Evolutionary conservation across 345 rosid species (phyloP), one percentile per base, ranked within the genome.

Genomic region (Geranium brycei): DNA sequence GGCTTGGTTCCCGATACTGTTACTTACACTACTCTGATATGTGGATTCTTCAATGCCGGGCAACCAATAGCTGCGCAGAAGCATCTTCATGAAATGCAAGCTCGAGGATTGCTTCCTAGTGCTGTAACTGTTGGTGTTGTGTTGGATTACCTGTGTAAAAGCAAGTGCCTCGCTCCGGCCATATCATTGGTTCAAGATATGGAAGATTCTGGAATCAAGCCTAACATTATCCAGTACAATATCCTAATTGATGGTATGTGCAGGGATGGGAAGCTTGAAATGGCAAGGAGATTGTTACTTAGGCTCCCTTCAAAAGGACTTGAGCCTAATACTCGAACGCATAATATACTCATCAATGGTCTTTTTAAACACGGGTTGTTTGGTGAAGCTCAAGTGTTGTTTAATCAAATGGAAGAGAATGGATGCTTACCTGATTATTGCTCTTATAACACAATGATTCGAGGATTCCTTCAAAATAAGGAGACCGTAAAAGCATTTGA

Each of bases 171-270:
- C 17, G 19, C 58, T 10, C 17, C n/a, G 51, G 66, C 63, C 18
- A 28, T 18, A 51, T 12, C 57, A 17, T 32, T 58, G 28, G 62
- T 47, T 56, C 61, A 17, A 40, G 56, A 56, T 1, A 23, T 62
- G 66, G 59, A 55, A 57, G 61, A 68, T 16, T n/a, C 57, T 28
- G 47, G 19, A 30, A 17, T 61, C 16, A 59, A 73, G 31, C 96
- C 96, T 19, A 91, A 86, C 58, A 69, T 81, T 61, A 76, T 88
- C 61, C 82, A 96, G 0, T 91, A 86, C 74, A 91, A 86, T 76
- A 81, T 88, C 8, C 80, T 91, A 72, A 84, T 88, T 14, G 91
- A 91, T 74, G 97, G 96, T 11, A 69, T 91, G 75, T 88, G 96
- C 62, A 72, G 90, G 71, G 83, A 67, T 35, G 96, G 96, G n/a